Conservation (phyloP, 106 monocot species). For the Alisma plantagoaquatica region DNA sequence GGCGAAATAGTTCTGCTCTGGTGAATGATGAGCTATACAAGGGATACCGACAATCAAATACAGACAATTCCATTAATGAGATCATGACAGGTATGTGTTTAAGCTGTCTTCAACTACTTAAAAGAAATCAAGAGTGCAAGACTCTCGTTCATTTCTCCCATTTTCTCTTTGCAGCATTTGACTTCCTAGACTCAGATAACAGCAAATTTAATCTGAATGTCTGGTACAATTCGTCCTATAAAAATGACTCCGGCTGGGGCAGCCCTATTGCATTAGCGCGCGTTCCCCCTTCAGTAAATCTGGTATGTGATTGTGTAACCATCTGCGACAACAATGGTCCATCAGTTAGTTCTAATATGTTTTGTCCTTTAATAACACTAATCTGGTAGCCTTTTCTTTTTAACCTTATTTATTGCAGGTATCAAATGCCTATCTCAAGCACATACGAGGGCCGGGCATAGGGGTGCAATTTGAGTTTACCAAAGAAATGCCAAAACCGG, state of each 20-base stretch:
- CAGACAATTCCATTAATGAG: no score
- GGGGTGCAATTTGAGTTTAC: constrained; percentile 31
- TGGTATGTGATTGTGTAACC: constrained; percentile 7
- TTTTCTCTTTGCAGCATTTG: constrained; percentile 18
- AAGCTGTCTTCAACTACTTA: no score
- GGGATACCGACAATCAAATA: no score
- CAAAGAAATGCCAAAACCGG: constrained; percentile 54
- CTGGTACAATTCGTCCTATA: constrained; percentile 19
- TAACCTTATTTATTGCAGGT: constrained; percentile 17
- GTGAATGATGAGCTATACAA: no score
- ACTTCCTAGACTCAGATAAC: constrained; percentile 6
- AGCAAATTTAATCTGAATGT: constrained; percentile 13
- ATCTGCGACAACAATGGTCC: neutral
- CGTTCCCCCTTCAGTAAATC: constrained; percentile 13
- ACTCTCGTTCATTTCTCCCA: no score
- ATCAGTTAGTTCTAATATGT: neutral
- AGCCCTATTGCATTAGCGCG: neutral
- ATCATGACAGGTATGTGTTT: no score
- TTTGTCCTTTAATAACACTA: no score
- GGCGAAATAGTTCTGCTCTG: no score
- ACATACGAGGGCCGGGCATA: constrained; percentile 18
- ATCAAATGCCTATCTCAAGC: constrained; percentile 42
- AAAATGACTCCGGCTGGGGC: constrained; percentile 3
- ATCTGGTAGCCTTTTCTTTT: neutral
- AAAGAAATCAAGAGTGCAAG: no score